Conservation (phyloP, 441 rosid genomes). For the Gossypium laxum region DNA sequence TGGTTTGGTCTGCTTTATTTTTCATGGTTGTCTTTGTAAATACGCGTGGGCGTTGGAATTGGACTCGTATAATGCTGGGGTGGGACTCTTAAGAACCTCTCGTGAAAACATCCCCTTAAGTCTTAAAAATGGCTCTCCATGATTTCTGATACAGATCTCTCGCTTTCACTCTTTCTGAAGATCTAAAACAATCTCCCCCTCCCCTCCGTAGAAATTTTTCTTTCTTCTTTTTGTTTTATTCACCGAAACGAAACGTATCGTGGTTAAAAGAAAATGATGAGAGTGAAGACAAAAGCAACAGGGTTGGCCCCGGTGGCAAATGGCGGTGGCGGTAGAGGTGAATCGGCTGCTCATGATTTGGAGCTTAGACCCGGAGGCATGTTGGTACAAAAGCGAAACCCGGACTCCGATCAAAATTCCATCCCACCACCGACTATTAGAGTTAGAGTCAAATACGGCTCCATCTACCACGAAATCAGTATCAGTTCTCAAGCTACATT, state of each 20-base stretch:
- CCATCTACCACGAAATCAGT: slow-evolving; percentile 64
- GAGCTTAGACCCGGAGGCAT: slow-evolving; percentile 95
- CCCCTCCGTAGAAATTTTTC: not conserved
- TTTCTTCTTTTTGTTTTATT: not conserved
- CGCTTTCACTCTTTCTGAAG: slow-evolving; percentile 17
- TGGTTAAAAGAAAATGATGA: slow-evolving; percentile 45
- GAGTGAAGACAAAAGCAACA: slow-evolving; percentile 45
- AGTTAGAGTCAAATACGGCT: slow-evolving; percentile 76
- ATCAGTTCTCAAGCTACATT: slow-evolving; percentile 81
- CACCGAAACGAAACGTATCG: too few relatives aligned
- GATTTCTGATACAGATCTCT: slow-evolving; percentile 33
- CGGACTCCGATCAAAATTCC: slow-evolving; percentile 54
- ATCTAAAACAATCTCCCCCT: slow-evolving; percentile 23
- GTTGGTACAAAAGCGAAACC: slow-evolving; percentile 74
- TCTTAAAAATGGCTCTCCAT: not conserved
- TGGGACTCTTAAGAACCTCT: slow-evolving; percentile 14
- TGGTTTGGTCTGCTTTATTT: too few relatives aligned
- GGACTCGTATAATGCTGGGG: slow-evolving; percentile 38
- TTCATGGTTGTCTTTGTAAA: not conserved
- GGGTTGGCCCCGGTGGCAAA: slow-evolving; percentile 30
- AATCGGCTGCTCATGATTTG: slow-evolving; percentile 52
- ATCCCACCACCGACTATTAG: slow-evolving; percentile 74
- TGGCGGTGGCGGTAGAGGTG: slow-evolving; percentile 29
- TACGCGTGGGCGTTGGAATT: slow-evolving; percentile 33
- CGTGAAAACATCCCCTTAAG: slow-evolving; percentile 17